Evolutionary conservation across 2,329 filamentous ascomycete species (phyloP).

Genomic region (Trichoderma harzianum): DNA sequence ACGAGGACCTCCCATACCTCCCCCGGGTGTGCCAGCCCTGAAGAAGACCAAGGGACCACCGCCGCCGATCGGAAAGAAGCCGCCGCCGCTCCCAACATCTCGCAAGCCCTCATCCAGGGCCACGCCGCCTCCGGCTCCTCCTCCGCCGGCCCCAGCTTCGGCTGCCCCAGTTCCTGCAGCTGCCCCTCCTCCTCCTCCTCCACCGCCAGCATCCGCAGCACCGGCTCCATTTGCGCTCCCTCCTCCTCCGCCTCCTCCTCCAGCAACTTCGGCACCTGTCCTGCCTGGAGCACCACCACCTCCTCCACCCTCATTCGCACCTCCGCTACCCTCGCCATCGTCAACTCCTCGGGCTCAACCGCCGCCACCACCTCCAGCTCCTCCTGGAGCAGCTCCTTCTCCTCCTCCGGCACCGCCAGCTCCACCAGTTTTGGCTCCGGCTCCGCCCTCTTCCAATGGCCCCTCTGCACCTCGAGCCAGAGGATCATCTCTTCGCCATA

Average conservation of each 20-base stretch:
- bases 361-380: slow-evolving; percentile 26
- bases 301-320: slow-evolving; percentile 36
- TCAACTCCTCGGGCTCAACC: slow-evolving; percentile 22
- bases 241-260: slow-evolving; percentile 25
- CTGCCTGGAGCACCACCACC: slow-evolving; percentile 39
- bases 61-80: slow-evolving; percentile 74
- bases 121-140: slow-evolving; percentile 31
- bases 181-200: slow-evolving; percentile 41
- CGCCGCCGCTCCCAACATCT: slow-evolving; percentile 58
- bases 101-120: slow-evolving; percentile 52
- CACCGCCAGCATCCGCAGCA: slow-evolving; percentile 36
- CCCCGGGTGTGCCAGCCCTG: slow-evolving; percentile 45
- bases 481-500: slow-evolving; percentile 50
- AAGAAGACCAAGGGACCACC: slow-evolving; percentile 63
- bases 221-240: slow-evolving; percentile 37
- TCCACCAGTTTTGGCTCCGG: slow-evolving; percentile 21
- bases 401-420: slow-evolving; percentile 21
- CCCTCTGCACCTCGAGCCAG: slow-evolving; percentile 38
- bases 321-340: slow-evolving; percentile 32
- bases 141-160: slow-evolving; percentile 42
- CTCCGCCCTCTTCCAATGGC: slow-evolving; percentile 20
- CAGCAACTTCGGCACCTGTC: slow-evolving; percentile 16
- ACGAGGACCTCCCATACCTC: slow-evolving; percentile 38
- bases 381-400: slow-evolving; percentile 36
- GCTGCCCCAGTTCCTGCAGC: slow-evolving; percentile 45